phyloP scores from a whole-genome alignment of 345 rosid species.

The Syzygium jambos region DNA sequence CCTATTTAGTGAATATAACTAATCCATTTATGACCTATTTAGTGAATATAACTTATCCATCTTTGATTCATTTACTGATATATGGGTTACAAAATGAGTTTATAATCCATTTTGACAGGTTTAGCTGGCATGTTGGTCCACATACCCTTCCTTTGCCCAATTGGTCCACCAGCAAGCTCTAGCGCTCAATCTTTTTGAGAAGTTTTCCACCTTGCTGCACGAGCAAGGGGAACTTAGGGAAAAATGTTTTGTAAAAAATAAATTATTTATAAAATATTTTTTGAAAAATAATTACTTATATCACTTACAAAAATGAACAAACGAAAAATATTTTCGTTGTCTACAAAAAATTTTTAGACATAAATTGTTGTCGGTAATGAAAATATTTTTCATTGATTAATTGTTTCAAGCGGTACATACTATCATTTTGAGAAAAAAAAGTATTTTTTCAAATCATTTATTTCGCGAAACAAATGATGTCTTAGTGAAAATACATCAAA shows the following conservation, averaged over 20 bases:
- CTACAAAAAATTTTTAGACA: too few species aligned
- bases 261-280: too few species aligned
- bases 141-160: not conserved
- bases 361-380: too few species aligned
- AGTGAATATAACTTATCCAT: too few species aligned
- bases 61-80: too few species aligned
- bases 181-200: not conserved
- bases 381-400: too few species aligned
- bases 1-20: too few species aligned
- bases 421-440: not conserved
- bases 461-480: rapidly evolving
- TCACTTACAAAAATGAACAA: not conserved
- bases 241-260: not conserved
- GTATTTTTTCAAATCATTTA: not conserved
- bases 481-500: not conserved
- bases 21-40: too few species aligned
- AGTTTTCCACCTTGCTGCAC: not conserved
- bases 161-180: not conserved
- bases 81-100: too few species aligned
- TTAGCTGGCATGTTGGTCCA: not conserved
- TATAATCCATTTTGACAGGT: too few species aligned
- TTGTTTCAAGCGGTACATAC: not conserved
- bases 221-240: not conserved
- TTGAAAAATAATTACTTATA: not conserved
- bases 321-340: too few species aligned